These are phyloP conservation scores for Ophiocordyceps camponoti-floridani DNA, from an alignment of 2,329 filamentous ascomycete species.

Conservation along the genomic window DNA sequence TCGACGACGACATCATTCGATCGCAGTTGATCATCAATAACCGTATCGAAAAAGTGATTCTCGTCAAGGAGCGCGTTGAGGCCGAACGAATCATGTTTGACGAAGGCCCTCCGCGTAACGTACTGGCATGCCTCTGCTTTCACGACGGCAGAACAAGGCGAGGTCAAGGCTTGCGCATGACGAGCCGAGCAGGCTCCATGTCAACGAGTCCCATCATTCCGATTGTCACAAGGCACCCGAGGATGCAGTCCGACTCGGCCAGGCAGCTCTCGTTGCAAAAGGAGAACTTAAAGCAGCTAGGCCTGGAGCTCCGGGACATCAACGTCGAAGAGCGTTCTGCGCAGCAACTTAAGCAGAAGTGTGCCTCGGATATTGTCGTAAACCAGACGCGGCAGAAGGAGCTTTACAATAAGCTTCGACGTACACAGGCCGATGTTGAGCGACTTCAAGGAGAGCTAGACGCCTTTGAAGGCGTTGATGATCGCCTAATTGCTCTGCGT, in stretches of 20 bases:
- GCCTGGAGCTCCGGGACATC: conserved; percentile 33
- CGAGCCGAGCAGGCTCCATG: conserved; percentile 20
- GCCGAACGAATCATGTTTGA: conserved; percentile 54
- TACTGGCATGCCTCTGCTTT: conserved; percentile 52
- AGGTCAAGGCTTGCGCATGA: conserved; percentile 42
- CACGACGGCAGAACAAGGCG: conserved; percentile 36
- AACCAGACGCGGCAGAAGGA: conserved; percentile 15
- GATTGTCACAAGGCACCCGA: conserved; percentile 29
- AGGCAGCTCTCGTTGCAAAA: conserved; percentile 40
- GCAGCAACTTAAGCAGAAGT: conserved; percentile 28
- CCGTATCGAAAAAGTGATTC: conserved; percentile 65
- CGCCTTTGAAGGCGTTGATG: conserved; percentile 48
- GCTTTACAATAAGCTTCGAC: conserved; percentile 37
- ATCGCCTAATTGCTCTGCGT: conserved; percentile 40
- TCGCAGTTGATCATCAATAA: conserved; percentile 73
- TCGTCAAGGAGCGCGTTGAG: conserved; percentile 50
- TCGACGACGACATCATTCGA: conserved; percentile 62
- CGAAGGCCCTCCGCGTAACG: conserved; percentile 44
- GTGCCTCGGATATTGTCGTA: conserved; percentile 26
- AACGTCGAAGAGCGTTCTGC: conserved; percentile 28
- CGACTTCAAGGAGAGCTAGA: conserved; percentile 40
- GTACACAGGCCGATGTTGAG: conserved; percentile 40
- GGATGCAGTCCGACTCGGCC: conserved; percentile 67
- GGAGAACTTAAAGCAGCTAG: conserved; percentile 33
- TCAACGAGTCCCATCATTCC: conserved; percentile 25